phyloP scores from a whole-genome alignment of 2,329 filamentous ascomycete species.

The Pseudocercospora macadamiae region DNA sequence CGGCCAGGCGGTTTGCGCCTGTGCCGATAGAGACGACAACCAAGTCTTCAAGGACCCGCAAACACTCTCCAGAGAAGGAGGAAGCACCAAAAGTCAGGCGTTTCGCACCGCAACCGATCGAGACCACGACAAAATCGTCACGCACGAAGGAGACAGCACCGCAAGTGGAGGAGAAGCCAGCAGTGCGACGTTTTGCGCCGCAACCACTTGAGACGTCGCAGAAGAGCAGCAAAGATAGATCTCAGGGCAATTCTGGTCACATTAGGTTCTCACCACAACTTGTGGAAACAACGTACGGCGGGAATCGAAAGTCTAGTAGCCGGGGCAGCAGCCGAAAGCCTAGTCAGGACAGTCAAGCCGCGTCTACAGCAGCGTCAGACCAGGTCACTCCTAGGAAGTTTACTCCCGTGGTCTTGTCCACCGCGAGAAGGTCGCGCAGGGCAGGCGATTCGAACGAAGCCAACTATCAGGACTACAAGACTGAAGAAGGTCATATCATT shows the following conservation, averaged over 20 bases:
- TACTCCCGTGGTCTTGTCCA: constrained; percentile 79
- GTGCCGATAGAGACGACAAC: constrained; percentile 71
- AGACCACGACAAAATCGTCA: constrained; percentile 28
- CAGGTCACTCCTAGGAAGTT: constrained; percentile 56
- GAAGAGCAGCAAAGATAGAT: constrained; percentile 34
- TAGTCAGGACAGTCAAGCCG: constrained; percentile 23
- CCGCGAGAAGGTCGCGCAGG: constrained; percentile 70
- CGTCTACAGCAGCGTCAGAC: constrained; percentile 17
- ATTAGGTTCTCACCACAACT: constrained; percentile 39
- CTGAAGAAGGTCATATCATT: constrained; percentile 52
- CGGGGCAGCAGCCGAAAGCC: constrained; percentile 25
- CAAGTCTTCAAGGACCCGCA: constrained; percentile 12
- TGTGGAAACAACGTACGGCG: constrained; percentile 36
- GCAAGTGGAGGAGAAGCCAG: constrained; percentile 19
- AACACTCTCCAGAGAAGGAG: constrained; percentile 22
- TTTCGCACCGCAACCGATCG: constrained; percentile 38
- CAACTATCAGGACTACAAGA: constrained; percentile 68
- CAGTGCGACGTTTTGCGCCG: constrained; percentile 33
- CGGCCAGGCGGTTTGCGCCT: constrained; percentile 61
- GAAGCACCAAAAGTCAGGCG: constrained; percentile 23
- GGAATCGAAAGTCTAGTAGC: constrained; percentile 28
- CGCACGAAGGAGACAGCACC: constrained; percentile 38
- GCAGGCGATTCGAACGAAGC: constrained; percentile 66
- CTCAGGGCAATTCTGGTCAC: constrained; percentile 18
- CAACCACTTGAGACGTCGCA: constrained; percentile 45